phyloP scores from a whole-genome alignment of 371 early-diverging fungal genomes.

The Mucor piriformis region DNA sequence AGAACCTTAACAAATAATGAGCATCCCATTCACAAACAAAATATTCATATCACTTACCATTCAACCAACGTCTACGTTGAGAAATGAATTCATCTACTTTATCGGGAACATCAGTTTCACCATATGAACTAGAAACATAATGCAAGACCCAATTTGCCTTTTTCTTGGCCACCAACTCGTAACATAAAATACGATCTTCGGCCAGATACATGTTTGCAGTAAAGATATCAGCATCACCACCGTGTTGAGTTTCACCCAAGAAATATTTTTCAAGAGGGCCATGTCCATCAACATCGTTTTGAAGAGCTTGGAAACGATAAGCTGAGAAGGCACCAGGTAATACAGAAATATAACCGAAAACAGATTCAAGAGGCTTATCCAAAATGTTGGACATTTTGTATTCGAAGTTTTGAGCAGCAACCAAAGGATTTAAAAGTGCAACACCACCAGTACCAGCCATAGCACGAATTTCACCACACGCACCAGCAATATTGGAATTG shows the following conservation, averaged over 20 bases:
- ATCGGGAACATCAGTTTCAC: constrained; percentile 86
- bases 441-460: constrained; percentile 76
- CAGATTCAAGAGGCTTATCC: constrained; percentile 95
- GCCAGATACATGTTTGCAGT: constrained; percentile 80
- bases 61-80: constrained; percentile 89
- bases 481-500: constrained; percentile 87
- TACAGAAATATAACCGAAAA: constrained; percentile 94
- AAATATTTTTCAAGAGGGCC: constrained; percentile 92
- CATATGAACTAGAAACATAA: constrained; percentile 69
- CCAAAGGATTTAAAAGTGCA: constrained; percentile 82
- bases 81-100: constrained; percentile 78
- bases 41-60: constrained; percentile 40
- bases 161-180: constrained; percentile 79
- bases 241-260: constrained; percentile 89
- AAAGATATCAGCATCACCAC: constrained; percentile 67
- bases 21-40: not conserved
- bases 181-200: constrained; percentile 90
- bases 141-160: constrained; percentile 72
- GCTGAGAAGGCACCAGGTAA: constrained; percentile 96
- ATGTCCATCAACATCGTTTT: constrained; percentile 62
- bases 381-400: constrained; percentile 97
- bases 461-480: constrained; percentile 95
- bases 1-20: constrained; percentile 30
- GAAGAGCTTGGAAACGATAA: constrained; percentile 87
- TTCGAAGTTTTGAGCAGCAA: constrained; percentile 96